Evolutionary conservation across 2,329 filamentous ascomycete species (phyloP), one percentile per base, ranked within the genome.

Genomic region (Neoascochyta sp.): DNA sequence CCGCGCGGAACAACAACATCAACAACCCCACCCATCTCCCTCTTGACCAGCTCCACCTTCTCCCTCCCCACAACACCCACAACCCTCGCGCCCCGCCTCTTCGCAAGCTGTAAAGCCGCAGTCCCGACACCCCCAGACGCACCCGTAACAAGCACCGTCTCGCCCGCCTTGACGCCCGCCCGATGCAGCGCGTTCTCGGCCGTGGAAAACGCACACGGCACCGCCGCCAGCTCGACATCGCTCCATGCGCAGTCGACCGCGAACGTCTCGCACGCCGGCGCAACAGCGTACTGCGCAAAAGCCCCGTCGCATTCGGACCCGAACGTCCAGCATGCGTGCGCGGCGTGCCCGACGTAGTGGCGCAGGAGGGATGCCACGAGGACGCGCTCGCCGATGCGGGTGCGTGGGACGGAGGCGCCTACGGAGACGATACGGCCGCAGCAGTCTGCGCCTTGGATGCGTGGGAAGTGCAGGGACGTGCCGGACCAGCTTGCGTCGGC

Each of bases 371-470:
- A 34, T 3, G 22, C 11, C 4, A 39, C 36, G 10, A 39, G 32
- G 2, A 39, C 32, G 16, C 36, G 23, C 21, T 39, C 27, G 5
- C 39, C 39, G 9, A 41, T 25, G 4, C 39, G 31, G 5, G 21
- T 13, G 1, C 22, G 4, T 4, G 24, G 14, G 10, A 41, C 35
- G 10, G 19, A 5, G 2, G 9, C 7, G 8, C 39, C 39, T 1
- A 39, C 31, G 4, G 24, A 25, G 3, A 35, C 34, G 20, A 41
- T 35, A 21, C 22, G 21, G 3, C 34, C 39, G 18, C 34, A 38
- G 23, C 39, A 41, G 20, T 41, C 39, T 8, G 34, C 39, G n/a
- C 39, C 39, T 10, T 41, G 39, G 16, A 41, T 30, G 15, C 39
- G 31, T 9, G 39, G 39, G 16, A 42, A 39, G 3, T 27, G 3